Evolutionary conservation across 228 moss, liverwort and hornwort genomes (phyloP).

Genomic region (Sphagnum fallax): DNA sequence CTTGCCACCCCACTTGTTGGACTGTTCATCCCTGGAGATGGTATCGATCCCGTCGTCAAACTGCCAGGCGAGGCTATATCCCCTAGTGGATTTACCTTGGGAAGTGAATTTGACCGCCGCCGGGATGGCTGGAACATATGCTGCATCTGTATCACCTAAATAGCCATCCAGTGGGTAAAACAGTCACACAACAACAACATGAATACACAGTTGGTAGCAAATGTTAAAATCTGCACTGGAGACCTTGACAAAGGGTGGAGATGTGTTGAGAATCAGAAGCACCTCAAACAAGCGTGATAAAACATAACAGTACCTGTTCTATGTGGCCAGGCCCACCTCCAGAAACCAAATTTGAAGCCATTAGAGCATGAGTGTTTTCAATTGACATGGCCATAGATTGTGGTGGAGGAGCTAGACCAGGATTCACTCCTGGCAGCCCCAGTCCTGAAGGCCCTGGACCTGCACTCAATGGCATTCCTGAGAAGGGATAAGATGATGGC

Average conservation of each 20-base stretch:
- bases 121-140: slow-evolving; percentile 37
- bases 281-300: neutral
- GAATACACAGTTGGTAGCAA: no score
- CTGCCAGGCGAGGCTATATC: slow-evolving; percentile 30
- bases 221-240: no score
- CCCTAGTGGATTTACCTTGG: slow-evolving; percentile 25
- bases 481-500: slow-evolving; percentile 25
- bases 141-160: slow-evolving; percentile 28
- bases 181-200: no score
- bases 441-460: slow-evolving; percentile 30
- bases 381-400: slow-evolving; percentile 37
- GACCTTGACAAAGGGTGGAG: no score
- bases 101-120: slow-evolving; percentile 55
- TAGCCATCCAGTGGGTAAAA: neutral
- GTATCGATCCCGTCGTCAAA: slow-evolving; percentile 37
- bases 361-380: slow-evolving; percentile 71
- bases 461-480: slow-evolving; percentile 24
- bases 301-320: slow-evolving; percentile 44
- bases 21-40: slow-evolving; percentile 51
- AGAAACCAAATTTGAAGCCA: slow-evolving; percentile 65
- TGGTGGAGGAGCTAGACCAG: slow-evolving; percentile 22
- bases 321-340: slow-evolving; percentile 57
- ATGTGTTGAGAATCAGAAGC: no score
- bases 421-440: slow-evolving; percentile 4
- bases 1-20: slow-evolving; percentile 52